Evolutionary conservation across 495 filamentous ascomycete species (phyloP).

Genomic region (Annulohypoxylon bovei): DNA sequence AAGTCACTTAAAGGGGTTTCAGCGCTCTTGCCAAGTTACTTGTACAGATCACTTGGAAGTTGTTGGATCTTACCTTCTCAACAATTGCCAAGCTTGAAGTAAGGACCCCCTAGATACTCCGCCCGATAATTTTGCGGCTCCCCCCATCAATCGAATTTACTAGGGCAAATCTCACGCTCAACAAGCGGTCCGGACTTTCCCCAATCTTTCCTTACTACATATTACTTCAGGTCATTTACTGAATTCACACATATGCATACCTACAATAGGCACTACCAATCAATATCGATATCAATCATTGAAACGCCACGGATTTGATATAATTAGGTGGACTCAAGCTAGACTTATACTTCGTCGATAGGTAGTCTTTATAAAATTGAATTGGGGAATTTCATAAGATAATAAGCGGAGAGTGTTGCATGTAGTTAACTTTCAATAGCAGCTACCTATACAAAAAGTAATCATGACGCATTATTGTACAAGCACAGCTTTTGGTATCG

Average conservation of each 20-base stretch:
- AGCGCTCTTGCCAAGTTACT: neutral
- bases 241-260: neutral
- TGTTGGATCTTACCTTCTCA: slow-evolving; percentile 42
- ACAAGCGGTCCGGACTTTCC: slow-evolving; percentile 40
- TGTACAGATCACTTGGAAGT: slow-evolving; percentile 41
- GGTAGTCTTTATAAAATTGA: neutral
- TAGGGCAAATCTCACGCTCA: slow-evolving; percentile 15
- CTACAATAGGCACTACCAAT: neutral
- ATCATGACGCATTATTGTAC: slow-evolving; percentile 48
- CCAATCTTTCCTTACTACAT: slow-evolving; percentile 19
- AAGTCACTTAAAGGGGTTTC: slow-evolving; percentile 4
- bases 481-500: slow-evolving; percentile 51
- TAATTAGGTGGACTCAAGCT: neutral
- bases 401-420: slow-evolving; percentile 13
- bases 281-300: neutral
- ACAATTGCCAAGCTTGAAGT: slow-evolving; percentile 43
- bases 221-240: neutral
- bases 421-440: slow-evolving; percentile 26
- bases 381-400: neutral
- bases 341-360: neutral
- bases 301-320: neutral
- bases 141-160: slow-evolving; percentile 30
- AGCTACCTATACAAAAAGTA: slow-evolving; percentile 39
- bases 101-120: slow-evolving; percentile 22
- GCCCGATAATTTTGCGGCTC: slow-evolving; percentile 29